These are phyloP conservation scores for Apophysomyces sp. DNA, from an alignment of 371 early-diverging fungal genomes.

Conservation along the genomic window DNA sequence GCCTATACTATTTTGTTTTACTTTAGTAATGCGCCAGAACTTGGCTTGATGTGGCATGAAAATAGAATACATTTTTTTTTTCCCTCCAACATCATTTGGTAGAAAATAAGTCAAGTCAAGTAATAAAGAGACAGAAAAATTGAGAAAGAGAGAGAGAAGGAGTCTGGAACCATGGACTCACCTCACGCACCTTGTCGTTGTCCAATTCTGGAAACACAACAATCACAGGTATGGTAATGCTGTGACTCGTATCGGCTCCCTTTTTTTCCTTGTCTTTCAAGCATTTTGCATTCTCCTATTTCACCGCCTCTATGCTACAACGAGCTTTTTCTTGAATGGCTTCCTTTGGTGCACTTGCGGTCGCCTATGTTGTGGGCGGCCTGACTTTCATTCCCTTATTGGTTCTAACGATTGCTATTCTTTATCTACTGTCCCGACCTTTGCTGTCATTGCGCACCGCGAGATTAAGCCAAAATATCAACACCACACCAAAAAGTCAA, in stretches of 20 bases:
- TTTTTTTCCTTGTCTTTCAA: conserved; percentile 13
- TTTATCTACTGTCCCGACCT: conserved; percentile 3
- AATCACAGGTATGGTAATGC: background rate
- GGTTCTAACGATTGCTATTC: conserved; percentile 8
- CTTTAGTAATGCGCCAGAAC: too few relatives aligned
- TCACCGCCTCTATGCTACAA: background rate
- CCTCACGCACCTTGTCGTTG: background rate
- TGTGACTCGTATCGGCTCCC: conserved; percentile 7
- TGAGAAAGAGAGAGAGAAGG: background rate
- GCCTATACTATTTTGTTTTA: too few relatives aligned
- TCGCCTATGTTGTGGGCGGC: conserved; percentile 46
- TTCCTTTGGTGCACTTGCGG: conserved; percentile 7
- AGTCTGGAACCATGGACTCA: background rate
- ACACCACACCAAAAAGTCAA: conserved; percentile 1
- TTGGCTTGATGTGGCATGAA: too few relatives aligned
- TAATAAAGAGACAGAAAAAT: background rate
- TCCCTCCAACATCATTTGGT: background rate
- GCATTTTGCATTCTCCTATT: background rate
- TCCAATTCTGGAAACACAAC: background rate
- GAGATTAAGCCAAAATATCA: background rate
- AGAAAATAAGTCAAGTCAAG: background rate
- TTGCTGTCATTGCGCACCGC: conserved; percentile 4
- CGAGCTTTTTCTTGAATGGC: background rate
- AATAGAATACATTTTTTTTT: too few relatives aligned
- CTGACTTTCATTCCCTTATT: conserved; percentile 44